Evolutionary conservation across 441 rosid genomes (phyloP).

Genomic region (Adansonia grandidieri): DNA sequence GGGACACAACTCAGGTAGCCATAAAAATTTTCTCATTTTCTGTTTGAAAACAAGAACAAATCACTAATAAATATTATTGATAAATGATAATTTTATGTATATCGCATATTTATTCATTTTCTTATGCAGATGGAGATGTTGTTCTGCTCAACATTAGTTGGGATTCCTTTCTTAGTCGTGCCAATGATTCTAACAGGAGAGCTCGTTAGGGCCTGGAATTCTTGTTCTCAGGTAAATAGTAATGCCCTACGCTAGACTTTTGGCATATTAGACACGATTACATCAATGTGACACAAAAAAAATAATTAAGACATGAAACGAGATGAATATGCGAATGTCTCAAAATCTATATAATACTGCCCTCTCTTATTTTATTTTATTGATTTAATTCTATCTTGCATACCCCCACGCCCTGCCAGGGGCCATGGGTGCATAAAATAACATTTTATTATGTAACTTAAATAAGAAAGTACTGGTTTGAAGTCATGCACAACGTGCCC

Average conservation of each 20-base stretch:
- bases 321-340: too few species aligned
- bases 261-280: conserved; percentile 38
- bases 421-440: conserved; percentile 11
- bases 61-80: not conserved
- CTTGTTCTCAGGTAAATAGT: conserved; percentile 68
- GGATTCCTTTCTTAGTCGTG: conserved; percentile 80
- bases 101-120: not conserved
- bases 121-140: conserved; percentile 86
- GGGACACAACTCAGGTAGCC: conserved; percentile 73
- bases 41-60: not conserved
- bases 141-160: conserved; percentile 84
- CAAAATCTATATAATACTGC: too few species aligned
- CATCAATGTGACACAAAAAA: too few species aligned
- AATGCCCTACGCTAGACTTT: not conserved
- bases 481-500: not conserved
- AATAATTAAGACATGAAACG: too few species aligned
- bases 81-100: not conserved
- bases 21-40: conserved; percentile 4
- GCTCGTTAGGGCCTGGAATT: conserved; percentile 74
- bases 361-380: not conserved
- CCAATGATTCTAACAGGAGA: conserved; percentile 93
- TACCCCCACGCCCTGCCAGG: not conserved
- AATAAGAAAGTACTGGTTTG: not conserved
- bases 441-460: not conserved
- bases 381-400: not conserved